A percentile compares a stretch with the other conserved stretches of the same genome.
Conservation (phyloP, 768 basidiomycete genomes). For the Amylocystis lapponica region DNA sequence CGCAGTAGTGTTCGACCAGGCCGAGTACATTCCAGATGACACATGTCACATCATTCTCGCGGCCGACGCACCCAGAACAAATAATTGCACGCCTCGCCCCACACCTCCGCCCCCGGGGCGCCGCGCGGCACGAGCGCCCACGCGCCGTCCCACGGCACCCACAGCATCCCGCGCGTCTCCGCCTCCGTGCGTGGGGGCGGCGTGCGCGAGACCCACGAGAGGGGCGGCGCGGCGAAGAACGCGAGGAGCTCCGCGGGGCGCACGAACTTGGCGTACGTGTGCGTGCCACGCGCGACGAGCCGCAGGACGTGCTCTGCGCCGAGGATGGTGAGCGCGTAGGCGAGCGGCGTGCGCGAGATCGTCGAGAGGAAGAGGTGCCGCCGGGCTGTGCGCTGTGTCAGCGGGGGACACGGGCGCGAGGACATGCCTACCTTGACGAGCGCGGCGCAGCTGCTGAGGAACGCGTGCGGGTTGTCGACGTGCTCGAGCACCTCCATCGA, state of each 20-base stretch:
- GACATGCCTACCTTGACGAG: conserved; percentile 70
- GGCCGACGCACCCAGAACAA: conserved; percentile 86
- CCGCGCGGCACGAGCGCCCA: conserved; percentile 67
- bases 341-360: conserved; percentile 77
- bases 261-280: conserved; percentile 87
- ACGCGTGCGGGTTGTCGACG: conserved; percentile 85
- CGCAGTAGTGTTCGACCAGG: too few species aligned
- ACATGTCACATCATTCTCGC: conserved; percentile 8
- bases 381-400: conserved; percentile 61
- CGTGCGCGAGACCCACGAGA: conserved; percentile 56
- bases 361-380: conserved; percentile 96
- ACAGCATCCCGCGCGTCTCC: conserved; percentile 75
- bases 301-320: conserved; percentile 79
- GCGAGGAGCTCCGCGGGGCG: conserved; percentile 78
- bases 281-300: conserved; percentile 82
- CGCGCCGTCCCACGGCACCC: conserved; percentile 60
- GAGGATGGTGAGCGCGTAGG: conserved; percentile 65
- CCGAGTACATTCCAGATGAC: too few species aligned
- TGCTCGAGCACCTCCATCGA: conserved; percentile 99
- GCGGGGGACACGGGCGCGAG: neutral
- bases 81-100: conserved; percentile 63
- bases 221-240: conserved; percentile 50
- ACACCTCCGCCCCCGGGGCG: conserved; percentile 28
- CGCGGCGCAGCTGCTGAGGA: conserved; percentile 75
- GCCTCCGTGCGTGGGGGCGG: conserved; percentile 60